Evolutionary conservation across 306 rosid species (phyloP).

Genomic region (Trichosanthes cucumerina): DNA sequence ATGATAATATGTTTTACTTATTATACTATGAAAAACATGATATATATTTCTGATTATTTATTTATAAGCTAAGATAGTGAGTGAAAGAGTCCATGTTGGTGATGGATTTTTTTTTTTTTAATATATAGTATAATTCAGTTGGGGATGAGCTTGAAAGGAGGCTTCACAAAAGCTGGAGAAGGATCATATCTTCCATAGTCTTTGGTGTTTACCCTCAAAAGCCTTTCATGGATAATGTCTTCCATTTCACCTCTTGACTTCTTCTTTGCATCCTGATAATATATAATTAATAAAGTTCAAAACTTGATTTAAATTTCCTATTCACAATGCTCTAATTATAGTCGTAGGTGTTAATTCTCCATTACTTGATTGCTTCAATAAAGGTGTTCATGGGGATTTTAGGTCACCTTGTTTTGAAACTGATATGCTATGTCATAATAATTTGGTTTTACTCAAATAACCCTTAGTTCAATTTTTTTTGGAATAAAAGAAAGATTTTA

Average conservation of each 20-base stretch:
- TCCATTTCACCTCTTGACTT: constrained; percentile 6
- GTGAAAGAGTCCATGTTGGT: background rate
- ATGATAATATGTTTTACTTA: background rate
- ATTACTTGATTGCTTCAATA: too few relatives aligned
- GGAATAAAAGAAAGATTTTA: too few relatives aligned
- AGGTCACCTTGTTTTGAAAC: too few relatives aligned
- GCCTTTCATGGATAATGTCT: constrained; percentile 57
- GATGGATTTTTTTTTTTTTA: background rate
- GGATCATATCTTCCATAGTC: constrained; percentile 95
- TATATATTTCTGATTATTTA: background rate
- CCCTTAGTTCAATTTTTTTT: too few relatives aligned
- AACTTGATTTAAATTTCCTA: background rate
- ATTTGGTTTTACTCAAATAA: too few relatives aligned
- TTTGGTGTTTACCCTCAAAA: constrained; percentile 54
- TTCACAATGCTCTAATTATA: background rate
- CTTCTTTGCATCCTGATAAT: background rate
- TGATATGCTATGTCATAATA: too few relatives aligned
- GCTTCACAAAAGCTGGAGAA: constrained; percentile 72
- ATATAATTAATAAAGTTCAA: background rate
- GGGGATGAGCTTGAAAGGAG: constrained; percentile 95
- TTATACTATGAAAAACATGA: background rate
- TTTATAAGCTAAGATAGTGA: background rate
- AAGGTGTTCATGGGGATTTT: too few relatives aligned
- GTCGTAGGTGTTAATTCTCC: too few relatives aligned
- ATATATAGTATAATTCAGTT: too few relatives aligned